Percentiles rank a stretch among this genome's conserved stretches.
These are phyloP conservation scores for Rachicladosporium sp. DNA, from an alignment of 2,329 filamentous ascomycete genomes.

Conservation along the genomic window DNA sequence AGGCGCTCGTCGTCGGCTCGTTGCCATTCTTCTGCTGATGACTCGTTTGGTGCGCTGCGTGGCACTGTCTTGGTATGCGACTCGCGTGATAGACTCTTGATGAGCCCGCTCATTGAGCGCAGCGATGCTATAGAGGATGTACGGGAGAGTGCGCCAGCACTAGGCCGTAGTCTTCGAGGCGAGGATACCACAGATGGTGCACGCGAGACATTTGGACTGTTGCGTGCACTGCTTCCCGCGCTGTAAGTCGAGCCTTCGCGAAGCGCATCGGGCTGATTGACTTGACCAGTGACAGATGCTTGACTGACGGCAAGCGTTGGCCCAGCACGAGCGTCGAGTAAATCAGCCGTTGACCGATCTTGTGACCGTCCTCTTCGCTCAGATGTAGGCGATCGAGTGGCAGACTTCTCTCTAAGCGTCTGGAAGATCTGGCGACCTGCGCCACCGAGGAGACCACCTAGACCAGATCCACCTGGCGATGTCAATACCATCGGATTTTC, in stretches of 20 bases:
- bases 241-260: conserved; percentile 25
- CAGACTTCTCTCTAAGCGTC: conserved; percentile 27
- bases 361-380: conserved; percentile 43
- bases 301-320: conserved; percentile 53
- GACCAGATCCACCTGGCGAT: conserved; percentile 28
- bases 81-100: conserved; percentile 2
- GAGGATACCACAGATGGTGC: conserved; percentile 11
- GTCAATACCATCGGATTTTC: conserved; percentile 32
- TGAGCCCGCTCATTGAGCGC: conserved; percentile 8
- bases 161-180: conserved; percentile 11
- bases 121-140: conserved; percentile 19
- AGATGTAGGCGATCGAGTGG: conserved; percentile 11
- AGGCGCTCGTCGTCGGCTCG: conserved; percentile 23
- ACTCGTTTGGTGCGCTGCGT: conserved; percentile 13
- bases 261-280: conserved; percentile 39
- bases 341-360: conserved; percentile 32
- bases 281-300: conserved; percentile 47
- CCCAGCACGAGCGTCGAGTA: conserved; percentile 50
- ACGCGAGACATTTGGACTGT: conserved; percentile 16
- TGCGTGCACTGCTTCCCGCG: conserved; percentile 13
- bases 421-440: conserved; percentile 35
- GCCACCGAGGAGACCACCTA: conserved; percentile 35
- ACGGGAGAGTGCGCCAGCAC: conserved; percentile 12
- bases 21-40: conserved; percentile 19
- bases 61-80: conserved; percentile 8